Evolutionary conservation across 768 basidiomycete genomes (phyloP).

Genomic region (Mycena leptocephala): DNA sequence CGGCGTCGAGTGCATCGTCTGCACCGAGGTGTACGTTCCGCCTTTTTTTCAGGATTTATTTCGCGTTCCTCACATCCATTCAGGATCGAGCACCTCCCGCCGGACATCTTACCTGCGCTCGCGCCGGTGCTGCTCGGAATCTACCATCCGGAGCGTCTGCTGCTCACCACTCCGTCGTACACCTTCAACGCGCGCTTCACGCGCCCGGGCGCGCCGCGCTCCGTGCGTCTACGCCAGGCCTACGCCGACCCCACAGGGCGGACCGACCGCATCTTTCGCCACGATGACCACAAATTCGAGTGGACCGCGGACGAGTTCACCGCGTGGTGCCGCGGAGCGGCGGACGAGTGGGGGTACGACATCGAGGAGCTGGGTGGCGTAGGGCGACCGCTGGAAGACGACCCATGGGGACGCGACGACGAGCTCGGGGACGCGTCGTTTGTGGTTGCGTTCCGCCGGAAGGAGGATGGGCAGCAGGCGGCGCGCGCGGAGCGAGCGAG

Average conservation of each 20-base stretch:
- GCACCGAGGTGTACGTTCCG: conserved; percentile 83
- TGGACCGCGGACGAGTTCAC: conserved; percentile 87
- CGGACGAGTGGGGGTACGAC: conserved; percentile 81
- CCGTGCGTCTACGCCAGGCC: conserved; percentile 61
- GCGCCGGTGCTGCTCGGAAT: conserved; percentile 82
- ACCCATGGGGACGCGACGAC: conserved; percentile 82
- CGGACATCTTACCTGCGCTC: conserved; percentile 72
- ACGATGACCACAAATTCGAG: conserved; percentile 91
- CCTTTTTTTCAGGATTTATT: conserved; percentile 24
- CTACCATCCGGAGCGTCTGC: conserved; percentile 81
- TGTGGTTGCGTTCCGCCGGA: conserved; percentile 71
- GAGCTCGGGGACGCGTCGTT: conserved; percentile 78
- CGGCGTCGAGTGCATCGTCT: conserved; percentile 79
- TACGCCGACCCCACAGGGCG: conserved; percentile 83
- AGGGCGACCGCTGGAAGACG: conserved; percentile 71
- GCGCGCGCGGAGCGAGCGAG: conserved; percentile 59
- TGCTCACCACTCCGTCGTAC: conserved; percentile 91
- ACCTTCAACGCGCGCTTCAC: conserved; percentile 87
- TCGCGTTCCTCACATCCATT: neutral
- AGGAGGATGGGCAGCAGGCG: conserved; percentile 44
- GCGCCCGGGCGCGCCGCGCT: conserved; percentile 61
- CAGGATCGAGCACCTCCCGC: conserved; percentile 88
- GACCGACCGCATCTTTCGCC: conserved; percentile 84
- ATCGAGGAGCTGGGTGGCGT: conserved; percentile 70
- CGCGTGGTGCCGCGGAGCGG: conserved; percentile 71